phyloP scores from a whole-genome alignment of 192 early-diverging fungal genomes.

The Coemansia sp. region DNA sequence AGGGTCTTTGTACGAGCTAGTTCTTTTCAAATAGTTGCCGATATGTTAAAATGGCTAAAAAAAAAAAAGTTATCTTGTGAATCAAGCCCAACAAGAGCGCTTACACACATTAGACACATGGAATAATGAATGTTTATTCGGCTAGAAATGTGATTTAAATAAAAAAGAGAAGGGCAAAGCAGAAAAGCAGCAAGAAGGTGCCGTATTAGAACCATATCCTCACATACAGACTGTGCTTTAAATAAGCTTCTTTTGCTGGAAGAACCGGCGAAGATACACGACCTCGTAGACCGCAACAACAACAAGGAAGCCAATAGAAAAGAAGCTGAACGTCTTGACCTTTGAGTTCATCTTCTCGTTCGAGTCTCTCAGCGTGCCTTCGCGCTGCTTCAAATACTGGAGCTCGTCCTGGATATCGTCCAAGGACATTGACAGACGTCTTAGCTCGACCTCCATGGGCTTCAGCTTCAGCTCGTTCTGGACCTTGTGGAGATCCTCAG shows the following conservation, averaged over 20 bases:
- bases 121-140: not conserved
- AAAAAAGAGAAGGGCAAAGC: not conserved
- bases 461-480: conserved; percentile 76
- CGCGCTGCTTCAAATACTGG: conserved; percentile 78
- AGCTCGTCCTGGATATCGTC: conserved; percentile 82
- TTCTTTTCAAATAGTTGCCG: too few species aligned
- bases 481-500: conserved; percentile 70
- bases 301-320: conserved; percentile 75
- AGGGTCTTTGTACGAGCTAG: too few species aligned
- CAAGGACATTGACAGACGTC: conserved; percentile 73
- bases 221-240: conserved; percentile 19
- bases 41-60: too few species aligned
- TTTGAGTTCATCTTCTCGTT: conserved; percentile 93
- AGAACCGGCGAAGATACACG: conserved; percentile 80
- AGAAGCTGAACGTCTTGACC: conserved; percentile 67
- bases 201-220: not conserved
- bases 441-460: conserved; percentile 87
- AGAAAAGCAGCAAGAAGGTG: not conserved
- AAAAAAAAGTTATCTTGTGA: too few species aligned
- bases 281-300: conserved; percentile 76
- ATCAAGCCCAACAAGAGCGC: not conserved
- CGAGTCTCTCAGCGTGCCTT: conserved; percentile 81
- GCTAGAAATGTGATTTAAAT: not conserved
- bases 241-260: conserved; percentile 87
- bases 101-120: conserved; percentile 20